These are phyloP conservation scores for Dispira simplex DNA, from an alignment of 192 early-diverging fungal species.

Conservation along the genomic window DNA sequence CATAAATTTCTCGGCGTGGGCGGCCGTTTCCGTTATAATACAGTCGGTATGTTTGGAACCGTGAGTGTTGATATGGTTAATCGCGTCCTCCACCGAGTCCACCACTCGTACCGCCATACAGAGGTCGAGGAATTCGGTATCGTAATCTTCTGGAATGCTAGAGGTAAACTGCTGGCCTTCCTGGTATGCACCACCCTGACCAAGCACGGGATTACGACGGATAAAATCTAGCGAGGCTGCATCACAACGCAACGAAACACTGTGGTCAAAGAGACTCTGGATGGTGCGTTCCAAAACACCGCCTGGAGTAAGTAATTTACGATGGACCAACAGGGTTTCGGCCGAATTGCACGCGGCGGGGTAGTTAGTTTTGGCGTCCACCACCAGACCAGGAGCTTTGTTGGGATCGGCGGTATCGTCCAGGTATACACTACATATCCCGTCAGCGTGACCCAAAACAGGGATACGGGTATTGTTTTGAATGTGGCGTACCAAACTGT, in stretches of 20 bases:
- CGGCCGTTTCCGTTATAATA: slow-evolving; percentile 71
- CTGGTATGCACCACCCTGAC: slow-evolving; percentile 13
- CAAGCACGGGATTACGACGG: slow-evolving; percentile 10
- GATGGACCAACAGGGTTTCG: slow-evolving; percentile 85
- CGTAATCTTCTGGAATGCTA: slow-evolving; percentile 47
- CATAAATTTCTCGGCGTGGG: slow-evolving; percentile 74
- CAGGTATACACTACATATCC: slow-evolving; percentile 83
- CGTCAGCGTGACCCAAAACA: slow-evolving; percentile 98
- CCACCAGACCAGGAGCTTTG: slow-evolving; percentile 63
- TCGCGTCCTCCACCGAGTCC: slow-evolving; percentile 52
- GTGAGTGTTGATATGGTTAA: slow-evolving; percentile 85
- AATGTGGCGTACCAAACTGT: slow-evolving; percentile 78
- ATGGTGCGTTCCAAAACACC: slow-evolving; percentile 37
- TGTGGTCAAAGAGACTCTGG: slow-evolving; percentile 33
- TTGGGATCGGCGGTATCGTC: slow-evolving; percentile 66
- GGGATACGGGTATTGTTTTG: slow-evolving; percentile 94
- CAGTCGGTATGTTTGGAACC: slow-evolving; percentile 92
- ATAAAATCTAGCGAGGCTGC: slow-evolving; percentile 26
- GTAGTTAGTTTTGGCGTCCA: slow-evolving; percentile 89
- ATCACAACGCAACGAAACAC: slow-evolving; percentile 49
- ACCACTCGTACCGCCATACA: slow-evolving; percentile 76
- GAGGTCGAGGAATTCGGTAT: slow-evolving; percentile 84
- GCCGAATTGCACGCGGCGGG: slow-evolving; percentile 94
- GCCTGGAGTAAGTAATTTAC: slow-evolving; percentile 16
- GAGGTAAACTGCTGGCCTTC: slow-evolving; percentile 11